A percentile compares a stretch with the other conserved stretches of the same genome.
These are phyloP conservation scores for Cladosporium sp. DNA, from an alignment of 2,329 filamentous ascomycete genomes.

Conservation along the genomic window DNA sequence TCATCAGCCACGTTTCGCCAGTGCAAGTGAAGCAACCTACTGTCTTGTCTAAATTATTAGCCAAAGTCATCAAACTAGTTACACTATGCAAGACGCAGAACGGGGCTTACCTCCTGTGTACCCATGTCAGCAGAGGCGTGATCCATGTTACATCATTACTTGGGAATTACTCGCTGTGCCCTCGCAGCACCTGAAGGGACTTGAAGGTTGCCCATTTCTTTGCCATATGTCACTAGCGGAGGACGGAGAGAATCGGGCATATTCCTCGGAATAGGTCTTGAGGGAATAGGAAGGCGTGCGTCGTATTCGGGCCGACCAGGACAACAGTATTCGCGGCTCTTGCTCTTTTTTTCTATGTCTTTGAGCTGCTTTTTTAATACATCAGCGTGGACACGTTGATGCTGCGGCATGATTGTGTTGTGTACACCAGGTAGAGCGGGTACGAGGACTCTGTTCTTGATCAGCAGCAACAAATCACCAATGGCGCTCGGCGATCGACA, in stretches of 20 bases:
- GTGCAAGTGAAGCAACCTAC: background rate
- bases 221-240: too few relatives aligned
- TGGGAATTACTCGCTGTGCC: background rate
- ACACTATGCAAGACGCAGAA: background rate
- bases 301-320: background rate
- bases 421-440: background rate
- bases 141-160: background rate
- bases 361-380: background rate
- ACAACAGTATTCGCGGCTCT: background rate
- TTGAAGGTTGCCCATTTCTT: too few relatives aligned
- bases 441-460: background rate
- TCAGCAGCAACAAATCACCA: background rate
- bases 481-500: background rate
- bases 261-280: background rate
- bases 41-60: background rate
- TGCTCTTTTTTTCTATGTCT: background rate
- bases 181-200: background rate
- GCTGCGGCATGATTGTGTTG: background rate
- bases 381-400: background rate
- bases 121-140: background rate
- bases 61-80: background rate
- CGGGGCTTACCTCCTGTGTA: background rate
- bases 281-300: background rate
- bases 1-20: background rate
- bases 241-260: background rate